Conservation (phyloP, 1,284 basidiomycete species). For the Puccinia hordei region DNA sequence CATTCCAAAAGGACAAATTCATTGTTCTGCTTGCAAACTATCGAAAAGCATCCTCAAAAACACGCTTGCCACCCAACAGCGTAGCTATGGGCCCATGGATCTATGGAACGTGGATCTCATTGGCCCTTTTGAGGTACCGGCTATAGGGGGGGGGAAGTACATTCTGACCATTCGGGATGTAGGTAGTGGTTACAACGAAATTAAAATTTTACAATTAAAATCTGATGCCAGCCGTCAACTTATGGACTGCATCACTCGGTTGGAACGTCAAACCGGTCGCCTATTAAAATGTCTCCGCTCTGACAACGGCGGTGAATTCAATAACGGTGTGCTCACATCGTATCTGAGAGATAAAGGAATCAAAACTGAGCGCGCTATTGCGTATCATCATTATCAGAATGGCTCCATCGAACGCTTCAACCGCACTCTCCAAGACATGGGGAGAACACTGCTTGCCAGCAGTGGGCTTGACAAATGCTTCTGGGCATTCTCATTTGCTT, state of each 20-base stretch:
- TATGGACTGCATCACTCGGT: neutral
- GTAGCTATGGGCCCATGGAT: neutral
- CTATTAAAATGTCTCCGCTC: neutral
- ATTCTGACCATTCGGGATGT: neutral
- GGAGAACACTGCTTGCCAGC: neutral
- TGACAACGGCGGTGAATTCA: neutral
- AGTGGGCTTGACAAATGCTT: neutral
- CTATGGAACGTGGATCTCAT: neutral
- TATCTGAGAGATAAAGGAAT: constrained; percentile 2
- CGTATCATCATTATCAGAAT: constrained; percentile 6
- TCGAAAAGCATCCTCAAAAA: neutral
- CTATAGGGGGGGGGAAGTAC: no score
- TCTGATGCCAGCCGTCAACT: neutral
- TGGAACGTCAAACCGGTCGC: neutral
- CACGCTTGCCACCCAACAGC: neutral
- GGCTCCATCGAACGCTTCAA: neutral
- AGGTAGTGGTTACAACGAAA: neutral
- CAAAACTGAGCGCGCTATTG: neutral
- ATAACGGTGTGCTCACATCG: neutral
- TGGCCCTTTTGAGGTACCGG: no score
- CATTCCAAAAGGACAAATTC: neutral
- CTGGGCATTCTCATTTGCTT: neutral
- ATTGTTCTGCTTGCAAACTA: neutral
- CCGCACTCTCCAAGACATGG: neutral
- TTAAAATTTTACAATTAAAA: neutral